Conservation (phyloP, 78 protist species). For the Diacronema lutheri region DNA sequence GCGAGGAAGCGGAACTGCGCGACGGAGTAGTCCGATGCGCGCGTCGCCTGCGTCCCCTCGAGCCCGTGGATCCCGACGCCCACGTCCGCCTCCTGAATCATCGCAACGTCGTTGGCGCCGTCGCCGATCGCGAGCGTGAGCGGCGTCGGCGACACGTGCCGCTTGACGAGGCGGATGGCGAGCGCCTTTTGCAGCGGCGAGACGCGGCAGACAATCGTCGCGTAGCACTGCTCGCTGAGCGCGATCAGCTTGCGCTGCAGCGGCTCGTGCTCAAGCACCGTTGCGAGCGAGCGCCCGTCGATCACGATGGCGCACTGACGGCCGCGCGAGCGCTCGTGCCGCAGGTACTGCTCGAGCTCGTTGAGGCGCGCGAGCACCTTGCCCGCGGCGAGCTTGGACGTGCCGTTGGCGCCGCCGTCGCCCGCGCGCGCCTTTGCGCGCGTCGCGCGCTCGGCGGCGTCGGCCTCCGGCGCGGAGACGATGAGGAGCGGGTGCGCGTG, state of each 20-base stretch:
- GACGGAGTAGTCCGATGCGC: slow-evolving; percentile 75
- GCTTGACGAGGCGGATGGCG: slow-evolving; percentile 42
- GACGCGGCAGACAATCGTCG: slow-evolving; percentile 87
- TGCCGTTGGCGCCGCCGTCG: too few species aligned
- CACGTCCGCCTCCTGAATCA: slow-evolving; percentile 76
- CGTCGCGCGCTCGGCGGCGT: neutral
- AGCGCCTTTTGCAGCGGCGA: slow-evolving; percentile 84
- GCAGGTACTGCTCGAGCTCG: too few species aligned
- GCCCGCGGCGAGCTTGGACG: too few species aligned
- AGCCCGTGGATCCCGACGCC: slow-evolving; percentile 95
- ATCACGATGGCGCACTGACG: neutral
- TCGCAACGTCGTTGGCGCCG: slow-evolving; percentile 86
- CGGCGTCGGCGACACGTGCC: neutral
- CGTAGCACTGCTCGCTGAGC: slow-evolving; percentile 49
- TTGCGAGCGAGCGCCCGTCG: neutral
- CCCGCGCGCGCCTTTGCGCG: neutral
- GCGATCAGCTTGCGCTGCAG: slow-evolving; percentile 14
- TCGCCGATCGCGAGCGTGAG: slow-evolving; percentile 77
- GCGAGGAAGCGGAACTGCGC: slow-evolving; percentile 76
- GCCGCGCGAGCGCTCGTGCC: too few species aligned
- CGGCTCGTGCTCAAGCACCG: neutral
- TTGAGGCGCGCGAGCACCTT: too few species aligned
- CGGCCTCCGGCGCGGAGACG: neutral
- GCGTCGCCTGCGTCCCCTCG: slow-evolving; percentile 69
- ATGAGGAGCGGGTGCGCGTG: neutral